Percentiles rank a stretch among this genome's conserved stretches.
Evolutionary conservation across 2,329 filamentous ascomycete species (phyloP).

Genomic region (Spiromastix sp.): DNA sequence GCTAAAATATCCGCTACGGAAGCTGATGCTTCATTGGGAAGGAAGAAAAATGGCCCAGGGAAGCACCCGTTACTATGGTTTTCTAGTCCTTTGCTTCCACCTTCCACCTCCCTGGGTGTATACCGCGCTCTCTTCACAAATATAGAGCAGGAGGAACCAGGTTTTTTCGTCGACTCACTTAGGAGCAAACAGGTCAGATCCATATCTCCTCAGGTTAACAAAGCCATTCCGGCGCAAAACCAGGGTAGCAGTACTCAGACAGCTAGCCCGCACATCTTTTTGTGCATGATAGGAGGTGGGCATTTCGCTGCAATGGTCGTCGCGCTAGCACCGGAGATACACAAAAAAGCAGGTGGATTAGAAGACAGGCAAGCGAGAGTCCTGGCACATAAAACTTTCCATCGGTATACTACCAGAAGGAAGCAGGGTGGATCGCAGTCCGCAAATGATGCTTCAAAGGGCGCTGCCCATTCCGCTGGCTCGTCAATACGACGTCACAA

Average conservation of each 20-base stretch:
- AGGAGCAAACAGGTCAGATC: conserved; percentile 67
- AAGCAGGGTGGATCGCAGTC: conserved; percentile 96
- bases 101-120: conserved; percentile 71
- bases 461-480: conserved; percentile 86
- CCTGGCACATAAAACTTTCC: conserved; percentile 93
- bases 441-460: conserved; percentile 87
- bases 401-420: conserved; percentile 87
- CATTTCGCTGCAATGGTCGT: conserved; percentile 97
- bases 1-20: conserved; percentile 55
- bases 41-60: conserved; percentile 45
- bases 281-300: conserved; percentile 97
- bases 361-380: conserved; percentile 80
- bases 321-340: conserved; percentile 68
- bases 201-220: conserved; percentile 29
- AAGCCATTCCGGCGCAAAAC: conserved; percentile 27
- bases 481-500: conserved; percentile 86
- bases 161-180: conserved; percentile 56
- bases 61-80: conserved; percentile 81
- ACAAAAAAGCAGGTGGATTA: conserved; percentile 57
- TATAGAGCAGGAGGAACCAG: conserved; percentile 56
- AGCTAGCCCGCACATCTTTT: conserved; percentile 70
- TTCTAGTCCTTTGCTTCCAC: conserved; percentile 60
- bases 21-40: conserved; percentile 38
- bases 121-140: conserved; percentile 73
- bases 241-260: conserved; percentile 48